A percentile compares a stretch with the other conserved stretches of the same genome.
phyloP scores from a whole-genome alignment of 139 green algal species.

The Gonium pectorale region DNA sequence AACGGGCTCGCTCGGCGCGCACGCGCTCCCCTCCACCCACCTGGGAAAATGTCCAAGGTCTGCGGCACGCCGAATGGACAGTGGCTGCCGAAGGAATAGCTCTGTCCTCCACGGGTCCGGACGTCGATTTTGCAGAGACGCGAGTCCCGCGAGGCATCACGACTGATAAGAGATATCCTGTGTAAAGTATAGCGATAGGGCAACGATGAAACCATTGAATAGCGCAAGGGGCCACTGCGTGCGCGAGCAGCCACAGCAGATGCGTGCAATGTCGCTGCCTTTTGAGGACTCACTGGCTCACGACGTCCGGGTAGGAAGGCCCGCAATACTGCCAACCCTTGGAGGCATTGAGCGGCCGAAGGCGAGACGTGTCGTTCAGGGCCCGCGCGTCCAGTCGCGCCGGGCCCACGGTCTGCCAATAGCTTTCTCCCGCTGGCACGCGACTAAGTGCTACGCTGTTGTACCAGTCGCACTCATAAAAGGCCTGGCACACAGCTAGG shows the following conservation, averaged over 20 bases:
- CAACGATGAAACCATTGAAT: background rate
- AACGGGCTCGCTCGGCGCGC: background rate
- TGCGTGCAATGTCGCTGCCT: background rate
- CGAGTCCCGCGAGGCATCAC: background rate
- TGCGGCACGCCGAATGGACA: slow-evolving; percentile 7
- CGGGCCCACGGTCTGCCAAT: background rate
- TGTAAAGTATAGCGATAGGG: background rate
- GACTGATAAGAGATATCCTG: background rate
- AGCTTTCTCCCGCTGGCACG: background rate
- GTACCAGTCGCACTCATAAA: background rate
- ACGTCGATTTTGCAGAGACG: slow-evolving; percentile 18
- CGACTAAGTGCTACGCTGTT: background rate
- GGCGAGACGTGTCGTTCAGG: background rate
- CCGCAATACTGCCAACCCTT: slow-evolving; percentile 3
- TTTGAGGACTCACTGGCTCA: background rate
- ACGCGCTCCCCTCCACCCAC: background rate
- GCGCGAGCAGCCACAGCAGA: background rate
- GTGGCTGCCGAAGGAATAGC: slow-evolving; percentile 17
- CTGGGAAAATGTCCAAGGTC: slow-evolving; percentile 8
- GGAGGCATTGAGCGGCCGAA: background rate
- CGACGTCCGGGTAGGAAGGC: background rate
- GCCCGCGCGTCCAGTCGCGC: background rate
- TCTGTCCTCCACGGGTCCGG: background rate
- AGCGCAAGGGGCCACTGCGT: no score
- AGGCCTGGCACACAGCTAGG: no score